Evolutionary conservation across 441 rosid genomes (phyloP).

Genomic region (Francoa sonchifolia): DNA sequence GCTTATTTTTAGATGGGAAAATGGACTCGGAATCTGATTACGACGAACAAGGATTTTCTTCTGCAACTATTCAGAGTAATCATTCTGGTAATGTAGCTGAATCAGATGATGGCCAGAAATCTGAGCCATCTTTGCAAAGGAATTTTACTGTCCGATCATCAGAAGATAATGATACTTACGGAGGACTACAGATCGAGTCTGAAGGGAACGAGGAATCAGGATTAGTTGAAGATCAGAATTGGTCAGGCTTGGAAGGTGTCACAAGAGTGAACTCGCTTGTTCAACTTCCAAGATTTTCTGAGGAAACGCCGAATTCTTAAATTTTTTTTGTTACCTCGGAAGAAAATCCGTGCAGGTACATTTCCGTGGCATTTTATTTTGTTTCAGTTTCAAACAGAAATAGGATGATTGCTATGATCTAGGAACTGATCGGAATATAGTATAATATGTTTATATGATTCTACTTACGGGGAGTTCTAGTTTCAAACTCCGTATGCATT

Average conservation of each 20-base stretch:
- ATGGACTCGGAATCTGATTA: conserved; percentile 86
- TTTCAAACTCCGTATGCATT: no score
- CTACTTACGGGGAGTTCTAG: no score
- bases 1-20: conserved; percentile 84
- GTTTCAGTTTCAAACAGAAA: no score
- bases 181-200: conserved; percentile 22
- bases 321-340: no score
- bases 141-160: conserved; percentile 77
- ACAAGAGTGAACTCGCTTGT: conserved; percentile 94
- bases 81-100: conserved; percentile 62
- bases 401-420: no score
- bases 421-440: no score
- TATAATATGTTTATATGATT: no score
- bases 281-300: conserved; percentile 92
- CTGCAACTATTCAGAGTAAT: conserved; percentile 72
- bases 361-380: no score
- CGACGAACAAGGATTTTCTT: conserved; percentile 74
- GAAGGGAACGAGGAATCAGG: conserved; percentile 25
- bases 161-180: conserved; percentile 45
- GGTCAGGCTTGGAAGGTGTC: conserved; percentile 93
- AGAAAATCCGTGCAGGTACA: no score
- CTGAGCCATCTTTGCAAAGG: conserved; percentile 78
- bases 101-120: conserved; percentile 73
- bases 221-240: conserved; percentile 57
- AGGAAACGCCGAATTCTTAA: conserved; percentile 50